Conservation (phyloP, 148 eudicot species). For the Beta vulgaris region DNA sequence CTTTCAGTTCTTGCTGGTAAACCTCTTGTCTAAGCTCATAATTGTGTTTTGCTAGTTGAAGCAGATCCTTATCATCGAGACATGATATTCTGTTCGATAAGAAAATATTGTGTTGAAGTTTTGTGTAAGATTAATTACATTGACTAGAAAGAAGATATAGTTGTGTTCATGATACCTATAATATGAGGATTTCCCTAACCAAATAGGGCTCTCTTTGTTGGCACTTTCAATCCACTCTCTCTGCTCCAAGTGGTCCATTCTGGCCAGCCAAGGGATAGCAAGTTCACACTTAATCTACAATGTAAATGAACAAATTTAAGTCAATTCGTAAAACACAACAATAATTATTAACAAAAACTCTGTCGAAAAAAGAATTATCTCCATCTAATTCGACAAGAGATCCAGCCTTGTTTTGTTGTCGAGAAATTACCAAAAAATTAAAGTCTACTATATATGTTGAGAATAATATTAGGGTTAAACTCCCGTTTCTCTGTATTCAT, state of each 20-base stretch:
- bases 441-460: too few relatives aligned
- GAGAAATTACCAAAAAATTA: too few relatives aligned
- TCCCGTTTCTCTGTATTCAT: too few relatives aligned
- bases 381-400: too few relatives aligned
- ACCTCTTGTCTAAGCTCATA: slow-evolving; percentile 32
- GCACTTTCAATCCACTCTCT: slow-evolving; percentile 44
- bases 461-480: too few relatives aligned
- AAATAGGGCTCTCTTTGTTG: slow-evolving; percentile 21
- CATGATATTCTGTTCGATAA: slow-evolving; percentile 25
- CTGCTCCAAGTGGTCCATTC: slow-evolving; percentile 44
- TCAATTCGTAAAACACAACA: too few relatives aligned
- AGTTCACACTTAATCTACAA: slow-evolving; percentile 40
- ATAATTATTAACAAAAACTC: too few relatives aligned
- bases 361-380: too few relatives aligned
- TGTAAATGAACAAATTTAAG: neutral
- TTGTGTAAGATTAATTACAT: too few relatives aligned
- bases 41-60: slow-evolving; percentile 37
- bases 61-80: slow-evolving; percentile 25
- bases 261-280: slow-evolving; percentile 42
- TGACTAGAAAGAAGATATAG: neutral
- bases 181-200: slow-evolving; percentile 36
- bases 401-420: too few relatives aligned
- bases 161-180: slow-evolving; percentile 20
- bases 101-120: neutral
- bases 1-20: slow-evolving; percentile 33